Conservation (phyloP, 1,139 yeast genomes). For the Blastobotrys niveus region DNA sequence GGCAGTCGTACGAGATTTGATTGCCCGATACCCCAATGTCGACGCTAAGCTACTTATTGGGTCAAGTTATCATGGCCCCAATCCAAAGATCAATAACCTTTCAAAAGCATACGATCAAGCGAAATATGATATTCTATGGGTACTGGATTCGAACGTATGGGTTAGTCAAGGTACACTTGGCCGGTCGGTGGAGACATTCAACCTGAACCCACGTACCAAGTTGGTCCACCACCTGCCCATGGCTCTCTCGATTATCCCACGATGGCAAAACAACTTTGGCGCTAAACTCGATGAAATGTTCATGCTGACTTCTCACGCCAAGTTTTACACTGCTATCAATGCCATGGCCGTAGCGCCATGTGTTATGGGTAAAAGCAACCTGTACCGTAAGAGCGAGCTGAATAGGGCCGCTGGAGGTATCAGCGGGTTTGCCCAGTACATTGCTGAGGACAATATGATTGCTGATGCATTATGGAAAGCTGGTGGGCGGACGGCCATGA, state of each 20-base stretch:
- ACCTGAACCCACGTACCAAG: slow-evolving; percentile 44
- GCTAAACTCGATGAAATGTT: slow-evolving; percentile 84
- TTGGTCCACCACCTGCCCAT: slow-evolving; percentile 78
- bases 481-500: slow-evolving; percentile 72
- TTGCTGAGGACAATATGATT: slow-evolving; percentile 92
- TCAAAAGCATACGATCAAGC: slow-evolving; percentile 71
- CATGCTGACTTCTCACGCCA: slow-evolving; percentile 74
- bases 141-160: slow-evolving; percentile 86
- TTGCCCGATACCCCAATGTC: slow-evolving; percentile 50
- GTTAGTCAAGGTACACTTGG: slow-evolving; percentile 58
- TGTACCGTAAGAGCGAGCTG: slow-evolving; percentile 64
- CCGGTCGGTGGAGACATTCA: slow-evolving; percentile 59
- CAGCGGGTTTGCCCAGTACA: slow-evolving; percentile 67
- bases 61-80: slow-evolving; percentile 59
- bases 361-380: slow-evolving; percentile 86
- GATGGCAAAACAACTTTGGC: slow-evolving; percentile 41
- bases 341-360: slow-evolving; percentile 79
- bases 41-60: slow-evolving; percentile 56
- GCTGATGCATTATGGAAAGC: slow-evolving; percentile 77
- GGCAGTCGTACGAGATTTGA: slow-evolving; percentile 47
- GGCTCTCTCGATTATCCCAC: slow-evolving; percentile 43
- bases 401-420: slow-evolving; percentile 60
- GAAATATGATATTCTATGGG: slow-evolving; percentile 72
- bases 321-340: slow-evolving; percentile 75
- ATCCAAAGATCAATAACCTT: slow-evolving; percentile 82